Base-by-base conservation (phyloP, 2,329 filamentous ascomycete species). In the Geosmithia flava region DNA sequence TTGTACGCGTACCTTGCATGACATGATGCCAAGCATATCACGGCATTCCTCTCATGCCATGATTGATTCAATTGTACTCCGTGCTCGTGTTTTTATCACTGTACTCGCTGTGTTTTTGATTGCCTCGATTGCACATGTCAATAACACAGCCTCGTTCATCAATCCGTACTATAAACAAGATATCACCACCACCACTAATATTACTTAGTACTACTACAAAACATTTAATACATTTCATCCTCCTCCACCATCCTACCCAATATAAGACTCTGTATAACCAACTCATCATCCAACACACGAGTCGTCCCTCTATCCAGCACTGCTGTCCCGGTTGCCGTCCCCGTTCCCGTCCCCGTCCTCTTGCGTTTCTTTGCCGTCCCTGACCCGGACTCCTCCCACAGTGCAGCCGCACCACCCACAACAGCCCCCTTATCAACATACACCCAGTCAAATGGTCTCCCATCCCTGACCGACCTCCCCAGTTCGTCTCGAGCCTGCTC, bases 241-340 rank as follows among this genome's bases (percentile, higher is more conserved):
- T 79, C 76, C 52, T 87, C 83, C 47, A 89, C 77, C 55, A 96
- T 66, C 51, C 81, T 78, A 1, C 90, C 91, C 46, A 95, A 63
- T 53, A 98, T 96, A 50, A 97, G 69, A 62, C 89, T 96, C 70
- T 98, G 91, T 48, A 95, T 82, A 20, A 97, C 80, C 59, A 91
- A 80, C 65, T 97, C 91, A 61, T 94, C 84, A 49, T 82, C 84
- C 47, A 95, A 76, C 43, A 93, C 75, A 52, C 75, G 76, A 39
- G 89, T 70, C 33, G 33, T 11, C 5, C 33, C 33, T 13, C 33
- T 37, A 16, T 11, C 33, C 10, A 51, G 66, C 75, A 55, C 74
- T 70, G 13, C n/a, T n/a, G n/a, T n/a, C n/a, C n/a, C n/a, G n/a
- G n/a, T n/a, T n/a, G n/a, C n/a, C n/a, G n/a, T n/a, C n/a, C n/a